Conservation (phyloP, 495 filamentous ascomycete genomes). For the Daldinia grandis region DNA sequence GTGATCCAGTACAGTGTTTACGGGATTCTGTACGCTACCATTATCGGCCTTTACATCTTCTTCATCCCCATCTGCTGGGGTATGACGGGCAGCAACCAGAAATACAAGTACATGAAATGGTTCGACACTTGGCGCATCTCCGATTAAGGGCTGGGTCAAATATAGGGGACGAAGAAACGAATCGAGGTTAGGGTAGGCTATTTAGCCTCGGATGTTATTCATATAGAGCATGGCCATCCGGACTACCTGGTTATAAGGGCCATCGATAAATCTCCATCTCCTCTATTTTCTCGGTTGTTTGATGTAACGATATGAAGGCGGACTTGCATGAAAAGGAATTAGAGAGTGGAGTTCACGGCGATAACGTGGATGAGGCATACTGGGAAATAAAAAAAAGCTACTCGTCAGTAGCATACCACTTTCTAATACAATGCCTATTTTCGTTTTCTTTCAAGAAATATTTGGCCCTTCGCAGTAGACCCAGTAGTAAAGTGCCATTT, state of each 20-base stretch:
- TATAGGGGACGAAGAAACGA: slow-evolving; percentile 1
- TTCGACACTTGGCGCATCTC: slow-evolving; percentile 73
- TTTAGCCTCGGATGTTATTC: slow-evolving; percentile 10
- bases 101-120: slow-evolving; percentile 96
- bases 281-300: slow-evolving; percentile 42
- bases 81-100: slow-evolving; percentile 82
- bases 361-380: slow-evolving; percentile 40
- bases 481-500: background rate
- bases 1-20: slow-evolving; percentile 70
- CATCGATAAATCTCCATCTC: slow-evolving; percentile 49
- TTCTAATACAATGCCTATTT: slow-evolving; percentile 37
- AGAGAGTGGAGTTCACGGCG: slow-evolving; percentile 30
- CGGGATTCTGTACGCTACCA: slow-evolving; percentile 70
- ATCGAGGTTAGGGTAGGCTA: slow-evolving; percentile 6
- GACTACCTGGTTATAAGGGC: slow-evolving; percentile 50
- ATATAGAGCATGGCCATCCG: slow-evolving; percentile 25
- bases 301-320: slow-evolving; percentile 41
- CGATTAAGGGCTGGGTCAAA: slow-evolving; percentile 52
- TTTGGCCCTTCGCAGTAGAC: background rate
- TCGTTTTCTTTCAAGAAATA: slow-evolving; percentile 18
- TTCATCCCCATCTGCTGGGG: slow-evolving; percentile 98
- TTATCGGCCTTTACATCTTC: slow-evolving; percentile 82
- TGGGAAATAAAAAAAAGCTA: slow-evolving; percentile 25
- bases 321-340: slow-evolving; percentile 25
- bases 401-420: slow-evolving; percentile 35